A percentile compares a stretch with the other conserved stretches of the same genome.
phyloP scores from a whole-genome alignment of 78 protist genomes.

The Dictyostelium intermedium region DNA sequence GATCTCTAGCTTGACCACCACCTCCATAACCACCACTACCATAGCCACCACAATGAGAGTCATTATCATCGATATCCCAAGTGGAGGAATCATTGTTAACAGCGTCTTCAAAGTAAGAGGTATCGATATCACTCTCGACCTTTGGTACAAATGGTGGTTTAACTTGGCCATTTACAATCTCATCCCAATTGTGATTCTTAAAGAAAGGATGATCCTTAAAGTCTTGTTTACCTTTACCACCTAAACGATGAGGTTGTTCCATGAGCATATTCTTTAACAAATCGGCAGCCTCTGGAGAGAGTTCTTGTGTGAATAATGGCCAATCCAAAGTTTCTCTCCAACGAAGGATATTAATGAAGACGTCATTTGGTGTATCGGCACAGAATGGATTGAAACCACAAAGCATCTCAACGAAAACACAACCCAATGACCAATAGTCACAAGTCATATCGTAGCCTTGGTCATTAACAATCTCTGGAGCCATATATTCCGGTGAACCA shows the following conservation, averaged over 20 bases:
- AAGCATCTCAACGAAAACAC: constrained; percentile 82
- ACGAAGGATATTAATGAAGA: constrained; percentile 78
- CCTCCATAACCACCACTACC: constrained; percentile 4
- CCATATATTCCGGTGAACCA: constrained; percentile 94
- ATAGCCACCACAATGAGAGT: not conserved
- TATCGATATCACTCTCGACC: constrained; percentile 75
- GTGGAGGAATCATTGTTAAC: constrained; percentile 43
- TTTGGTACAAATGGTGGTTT: constrained; percentile 81
- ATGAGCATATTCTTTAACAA: constrained; percentile 77
- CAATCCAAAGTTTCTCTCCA: constrained; percentile 66
- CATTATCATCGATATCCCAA: constrained; percentile 41
- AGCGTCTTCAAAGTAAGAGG: constrained; percentile 81
- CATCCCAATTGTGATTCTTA: constrained; percentile 7
- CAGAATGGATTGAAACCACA: constrained; percentile 91
- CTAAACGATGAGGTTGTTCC: constrained; percentile 69
- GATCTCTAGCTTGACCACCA: constrained; percentile 13
- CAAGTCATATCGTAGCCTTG: constrained; percentile 85
- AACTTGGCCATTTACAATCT: not conserved
- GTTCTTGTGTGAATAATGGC: constrained; percentile 66
- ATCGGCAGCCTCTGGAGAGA: constrained; percentile 76
- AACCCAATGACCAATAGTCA: constrained; percentile 94
- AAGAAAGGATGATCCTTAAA: constrained; percentile 94
- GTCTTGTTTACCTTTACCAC: constrained; percentile 74
- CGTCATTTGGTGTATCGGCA: constrained; percentile 87
- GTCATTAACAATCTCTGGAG: constrained; percentile 92